Conservation (phyloP, 2,329 filamentous ascomycete species). For the Fusarium sp. region DNA sequence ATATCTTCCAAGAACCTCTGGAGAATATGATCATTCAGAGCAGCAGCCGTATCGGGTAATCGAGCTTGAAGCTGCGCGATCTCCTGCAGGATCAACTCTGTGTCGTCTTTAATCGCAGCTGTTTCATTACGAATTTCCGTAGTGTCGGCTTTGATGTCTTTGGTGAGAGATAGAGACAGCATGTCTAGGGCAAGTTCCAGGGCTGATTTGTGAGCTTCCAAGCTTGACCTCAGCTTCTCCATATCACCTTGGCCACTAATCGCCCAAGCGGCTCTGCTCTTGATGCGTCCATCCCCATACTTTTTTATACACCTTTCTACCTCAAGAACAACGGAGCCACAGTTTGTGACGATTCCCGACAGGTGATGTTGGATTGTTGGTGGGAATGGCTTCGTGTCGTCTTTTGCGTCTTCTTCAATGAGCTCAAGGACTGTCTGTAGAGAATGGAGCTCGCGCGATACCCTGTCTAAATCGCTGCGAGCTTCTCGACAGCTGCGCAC, state of each 20-base stretch:
- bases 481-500: conserved; percentile 24
- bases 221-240: not conserved
- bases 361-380: conserved; percentile 1
- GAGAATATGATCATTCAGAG: not conserved
- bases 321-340: not conserved
- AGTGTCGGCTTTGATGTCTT: conserved; percentile 6
- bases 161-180: not conserved
- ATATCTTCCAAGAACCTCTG: conserved; percentile 19
- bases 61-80: conserved; percentile 4
- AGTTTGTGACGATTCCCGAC: not conserved
- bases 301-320: conserved; percentile 3
- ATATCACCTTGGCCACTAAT: conserved; percentile 13
- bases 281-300: not conserved
- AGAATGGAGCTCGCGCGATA: conserved; percentile 26
- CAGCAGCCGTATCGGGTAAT: not conserved
- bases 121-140: not conserved
- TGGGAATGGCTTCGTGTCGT: not conserved
- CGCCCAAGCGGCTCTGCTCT: not conserved
- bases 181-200: conserved; percentile 12
- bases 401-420: conserved; percentile 14
- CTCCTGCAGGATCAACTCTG: not conserved
- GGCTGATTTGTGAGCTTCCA: conserved; percentile 24
- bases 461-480: conserved; percentile 16
- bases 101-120: conserved; percentile 11
- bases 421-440: conserved; percentile 21